Evolutionary conservation across 2,329 filamentous ascomycete species (phyloP), one percentile per base, ranked within the genome.

Genomic region (Arthrobotrys entomopaga): DNA sequence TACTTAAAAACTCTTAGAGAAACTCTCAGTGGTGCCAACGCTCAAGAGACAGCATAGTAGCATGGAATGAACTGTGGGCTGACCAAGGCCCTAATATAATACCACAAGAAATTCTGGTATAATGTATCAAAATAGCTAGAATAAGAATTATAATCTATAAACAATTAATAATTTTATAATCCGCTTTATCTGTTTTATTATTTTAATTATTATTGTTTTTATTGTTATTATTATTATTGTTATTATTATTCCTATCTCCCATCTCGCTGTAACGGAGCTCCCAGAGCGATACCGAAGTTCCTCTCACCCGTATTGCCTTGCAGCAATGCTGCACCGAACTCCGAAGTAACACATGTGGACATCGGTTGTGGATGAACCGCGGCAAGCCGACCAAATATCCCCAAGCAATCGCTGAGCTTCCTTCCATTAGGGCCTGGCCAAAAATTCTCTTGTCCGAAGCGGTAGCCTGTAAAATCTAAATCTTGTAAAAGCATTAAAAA

Each of bases 1-100:
- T 73, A 29, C 53, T 73, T n/a, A 73, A 46, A 26, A 73, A 73
- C 54, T 73, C 69, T 16, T 73, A 72, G 54, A 73, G 42, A 26
- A 73, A 73, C 54, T 73, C 69, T 16, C 66, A 72, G 54, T n/a
- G 53, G 16, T 19, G 29, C 8, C 20, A 29, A 6, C n/a, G 10
- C 13, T 34, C 7, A 24, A 22, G 48, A 11, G 34, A 7, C 16
- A 10, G 13, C n/a, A 16, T 19, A 10, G 24, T 19, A 54, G 42
- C 52, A 38, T 54, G n/a, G n/a, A n/a, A n/a, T n/a, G n/a, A n/a
- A n/a, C n/a, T n/a, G n/a, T n/a, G n/a, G n/a, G n/a, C n/a, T n/a
- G n/a, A n/a, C n/a, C n/a, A n/a, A n/a, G n/a, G n/a, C n/a, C n/a
- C n/a, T n/a, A n/a, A n/a, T n/a, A n/a, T n/a, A n/a, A n/a, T n/a